phyloP scores from a whole-genome alignment of 2,329 filamentous ascomycete species.

The Colletotrichum acutatum region DNA sequence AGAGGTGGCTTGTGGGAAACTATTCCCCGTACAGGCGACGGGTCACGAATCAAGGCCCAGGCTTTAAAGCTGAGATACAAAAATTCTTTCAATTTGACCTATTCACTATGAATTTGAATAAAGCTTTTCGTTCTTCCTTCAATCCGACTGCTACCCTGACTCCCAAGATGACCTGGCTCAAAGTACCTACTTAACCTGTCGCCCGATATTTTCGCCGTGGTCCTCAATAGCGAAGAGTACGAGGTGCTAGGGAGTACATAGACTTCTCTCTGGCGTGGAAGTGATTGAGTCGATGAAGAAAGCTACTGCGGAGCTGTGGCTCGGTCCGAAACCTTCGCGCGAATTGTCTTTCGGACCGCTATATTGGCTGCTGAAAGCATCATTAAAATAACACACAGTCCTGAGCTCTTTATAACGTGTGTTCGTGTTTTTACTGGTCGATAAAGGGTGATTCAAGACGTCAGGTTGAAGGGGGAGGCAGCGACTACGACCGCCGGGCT shows the following conservation, averaged over 20 bases:
- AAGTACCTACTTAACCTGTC: background rate
- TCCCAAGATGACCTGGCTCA: background rate
- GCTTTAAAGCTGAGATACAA: too few species aligned
- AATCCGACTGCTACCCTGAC: background rate
- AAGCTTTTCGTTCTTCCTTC: too few species aligned
- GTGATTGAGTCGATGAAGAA: background rate
- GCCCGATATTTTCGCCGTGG: too few species aligned
- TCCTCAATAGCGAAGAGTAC: background rate
- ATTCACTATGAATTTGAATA: too few species aligned
- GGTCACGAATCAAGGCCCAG: too few species aligned
- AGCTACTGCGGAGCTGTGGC: background rate
- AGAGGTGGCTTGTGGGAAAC: background rate
- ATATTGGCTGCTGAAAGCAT: background rate
- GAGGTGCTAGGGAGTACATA: background rate
- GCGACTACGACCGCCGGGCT: too few species aligned
- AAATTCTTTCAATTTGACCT: too few species aligned
- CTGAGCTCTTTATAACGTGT: background rate
- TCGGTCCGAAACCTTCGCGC: background rate
- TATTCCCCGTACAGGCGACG: background rate
- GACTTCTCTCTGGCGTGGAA: background rate
- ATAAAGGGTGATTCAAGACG: background rate
- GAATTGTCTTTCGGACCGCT: conserved; percentile 35
- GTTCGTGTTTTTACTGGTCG: background rate
- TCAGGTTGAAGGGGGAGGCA: too few species aligned
- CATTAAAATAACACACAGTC: too few species aligned